Base-by-base conservation (phyloP, 176 grass and related monocot genomes). In the Carex cristatella region DNA sequence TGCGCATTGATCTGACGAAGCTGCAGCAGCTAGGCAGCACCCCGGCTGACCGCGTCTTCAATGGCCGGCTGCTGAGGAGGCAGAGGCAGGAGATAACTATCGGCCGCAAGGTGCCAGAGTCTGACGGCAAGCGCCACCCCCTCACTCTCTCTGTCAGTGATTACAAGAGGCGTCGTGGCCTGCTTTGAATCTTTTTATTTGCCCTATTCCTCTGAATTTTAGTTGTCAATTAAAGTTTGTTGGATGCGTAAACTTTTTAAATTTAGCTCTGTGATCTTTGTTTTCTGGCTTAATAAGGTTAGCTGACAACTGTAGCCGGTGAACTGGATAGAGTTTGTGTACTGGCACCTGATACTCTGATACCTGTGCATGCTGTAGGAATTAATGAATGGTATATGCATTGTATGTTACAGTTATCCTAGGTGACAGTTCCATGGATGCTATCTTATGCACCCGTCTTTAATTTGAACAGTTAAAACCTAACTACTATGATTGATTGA, bases 1-100 rank as follows among this genome's bases (percentile, higher is more conserved):
- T 98, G 61, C 77, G 83, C 56, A 95, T 98, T 83, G 94, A 93
- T 51, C 86, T 98, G 71, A 81, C 91, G 63, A 81, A 79, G 44
- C 85, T 98, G 63, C 61, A 98, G 46, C 84, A 91, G 55, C 93
- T 88, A 69, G 96, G 96, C 44, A 89, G 87, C 27, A 85, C 84
- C 4, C 81, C 90, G 53, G 73, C 27, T 0, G 90, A 95, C 73
- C 90, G 93, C 30, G 91, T 94, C 79, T 92, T 92, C 54, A 72
- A 67, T 61, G 91, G 91, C 13, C 91, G 90, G 62, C 88, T 98
- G 88, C 88, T 88, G 4, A 92, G 93, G 83, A 75, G 71, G 46
- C 71, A 75, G 9, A 75, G 71, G 18, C 71, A 75, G 71, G 71
- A 75, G 46, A 75, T 75, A 1, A 75, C 44, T 23, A 75, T 75